These are phyloP conservation scores for Suhomyces prunicola DNA, from an alignment of 805 yeast species.

Conservation along the genomic window DNA sequence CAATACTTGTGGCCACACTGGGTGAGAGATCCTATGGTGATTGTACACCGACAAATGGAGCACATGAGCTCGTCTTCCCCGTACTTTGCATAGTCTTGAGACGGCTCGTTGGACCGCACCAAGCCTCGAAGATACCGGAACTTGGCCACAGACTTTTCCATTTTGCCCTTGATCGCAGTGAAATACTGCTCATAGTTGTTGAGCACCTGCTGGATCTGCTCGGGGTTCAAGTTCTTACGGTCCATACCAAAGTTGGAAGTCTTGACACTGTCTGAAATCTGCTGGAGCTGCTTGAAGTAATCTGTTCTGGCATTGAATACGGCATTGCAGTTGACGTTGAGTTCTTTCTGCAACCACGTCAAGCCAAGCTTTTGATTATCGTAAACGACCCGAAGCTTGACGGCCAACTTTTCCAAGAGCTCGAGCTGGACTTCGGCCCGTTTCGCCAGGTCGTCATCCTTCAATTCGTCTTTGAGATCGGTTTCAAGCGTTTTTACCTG, in stretches of 20 bases:
- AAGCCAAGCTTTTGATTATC: conserved; percentile 45
- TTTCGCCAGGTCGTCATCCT: conserved; percentile 3
- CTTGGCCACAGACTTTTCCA: conserved; percentile 34
- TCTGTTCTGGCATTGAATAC: conserved; percentile 77
- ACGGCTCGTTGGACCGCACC: conserved; percentile 8
- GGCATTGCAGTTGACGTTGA: conserved; percentile 52
- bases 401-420: conserved; percentile 18
- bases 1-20: conserved; percentile 94
- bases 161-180: conserved; percentile 6
- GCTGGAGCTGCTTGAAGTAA: conserved; percentile 83
- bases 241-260: conserved; percentile 26
- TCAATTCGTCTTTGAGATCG: conserved; percentile 21
- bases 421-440: conserved; percentile 13
- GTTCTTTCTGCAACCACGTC: conserved; percentile 42
- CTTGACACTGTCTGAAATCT: conserved; percentile 76
- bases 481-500: conserved; percentile 26
- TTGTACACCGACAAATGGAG: conserved; percentile 71
- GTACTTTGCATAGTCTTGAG: neutral
- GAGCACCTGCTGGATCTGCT: conserved; percentile 5
- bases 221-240: conserved; percentile 24
- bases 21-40: conserved; percentile 74
- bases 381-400: conserved; percentile 27
- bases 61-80: conserved; percentile 49
- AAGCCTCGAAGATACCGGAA: conserved; percentile 33
- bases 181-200: neutral